Evolutionary conservation across 164 flowering plant genomes (phyloP), one percentile per base, ranked within the genome.

Genomic region (Nymphaea thermarum): DNA sequence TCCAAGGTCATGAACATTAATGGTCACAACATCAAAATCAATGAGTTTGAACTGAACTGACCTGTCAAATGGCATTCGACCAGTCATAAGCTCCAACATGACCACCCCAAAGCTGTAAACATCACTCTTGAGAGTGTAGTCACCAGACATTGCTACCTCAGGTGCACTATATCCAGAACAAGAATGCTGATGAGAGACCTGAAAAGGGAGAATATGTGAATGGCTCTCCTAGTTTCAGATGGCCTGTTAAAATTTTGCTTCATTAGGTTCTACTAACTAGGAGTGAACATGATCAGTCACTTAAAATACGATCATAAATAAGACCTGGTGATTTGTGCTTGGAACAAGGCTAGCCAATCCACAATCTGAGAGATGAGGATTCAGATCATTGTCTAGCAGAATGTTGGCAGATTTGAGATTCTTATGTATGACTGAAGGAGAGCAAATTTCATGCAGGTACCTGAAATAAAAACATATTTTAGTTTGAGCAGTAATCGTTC

Each of bases 21-120:
- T 45, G 5, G 5, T 45, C 53, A 5, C 7, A 45, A 45, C 53
- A 25, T 45, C 53, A 45, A 45, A 45, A 45, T 10, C 10, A 45
- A 45, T 45, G 53, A 45, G 53, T 45, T 45, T 45, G 10, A 10
- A 45, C 10, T 45, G 7, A 45, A 45, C 53, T 45, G 10, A 91
- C 99, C 96, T 89, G 68, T 91, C 98, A 71, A 88, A 90, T 68
- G 99, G 96, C 70, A 82, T 86, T 42, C 99, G 90, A 45, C 99
- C 99, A 5, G 86, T 88, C 42, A 91, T 84, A 79, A 94, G 96
- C 76, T 94, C 97, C 82, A 91, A 72, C 99, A 94, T 94, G 72
- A 86, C 96, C 65, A 94, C 92, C 64, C 99, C 99, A 76, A 94
- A 94, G 78, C 96, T 84, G 80, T 91, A 91, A 4, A 94, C 90